Percentiles rank a stretch among this genome's conserved stretches.
Conservation (phyloP, 78 protist genomes). For the Guillardia theta region DNA sequence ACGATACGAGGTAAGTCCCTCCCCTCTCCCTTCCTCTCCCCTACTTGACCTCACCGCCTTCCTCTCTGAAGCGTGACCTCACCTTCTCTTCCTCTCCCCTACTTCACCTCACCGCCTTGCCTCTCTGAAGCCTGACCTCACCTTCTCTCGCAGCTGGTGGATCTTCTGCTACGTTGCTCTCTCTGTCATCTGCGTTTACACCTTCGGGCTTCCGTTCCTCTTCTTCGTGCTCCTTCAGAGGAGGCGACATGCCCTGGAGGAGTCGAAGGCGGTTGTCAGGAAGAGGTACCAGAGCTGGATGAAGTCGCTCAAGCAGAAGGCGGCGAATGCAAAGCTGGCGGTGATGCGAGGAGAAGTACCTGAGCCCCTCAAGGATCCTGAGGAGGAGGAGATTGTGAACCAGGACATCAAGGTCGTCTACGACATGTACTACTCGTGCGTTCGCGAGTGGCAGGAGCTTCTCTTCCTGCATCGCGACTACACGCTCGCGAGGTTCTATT, state of each 20-base stretch:
- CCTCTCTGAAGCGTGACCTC: background rate
- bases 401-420: background rate
- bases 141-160: background rate
- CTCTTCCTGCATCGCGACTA: slow-evolving; percentile 9
- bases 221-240: background rate
- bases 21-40: background rate
- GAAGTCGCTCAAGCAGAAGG: background rate
- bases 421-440: background rate
- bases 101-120: background rate
- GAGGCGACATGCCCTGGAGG: background rate
- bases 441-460: background rate
- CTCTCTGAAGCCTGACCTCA: background rate
- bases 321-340: background rate
- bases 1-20: too few relatives aligned
- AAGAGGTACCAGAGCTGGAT: background rate
- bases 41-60: background rate
- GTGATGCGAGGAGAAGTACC: background rate
- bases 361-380: background rate
- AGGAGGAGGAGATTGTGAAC: background rate
- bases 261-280: background rate
- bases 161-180: background rate
- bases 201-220: background rate
- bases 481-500: background rate
- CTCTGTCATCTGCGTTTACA: background rate
- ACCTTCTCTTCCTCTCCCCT: background rate